Evolutionary conservation across 2,329 filamentous ascomycete genomes (phyloP).

Genomic region (Lecanoromycetidae sp.): DNA sequence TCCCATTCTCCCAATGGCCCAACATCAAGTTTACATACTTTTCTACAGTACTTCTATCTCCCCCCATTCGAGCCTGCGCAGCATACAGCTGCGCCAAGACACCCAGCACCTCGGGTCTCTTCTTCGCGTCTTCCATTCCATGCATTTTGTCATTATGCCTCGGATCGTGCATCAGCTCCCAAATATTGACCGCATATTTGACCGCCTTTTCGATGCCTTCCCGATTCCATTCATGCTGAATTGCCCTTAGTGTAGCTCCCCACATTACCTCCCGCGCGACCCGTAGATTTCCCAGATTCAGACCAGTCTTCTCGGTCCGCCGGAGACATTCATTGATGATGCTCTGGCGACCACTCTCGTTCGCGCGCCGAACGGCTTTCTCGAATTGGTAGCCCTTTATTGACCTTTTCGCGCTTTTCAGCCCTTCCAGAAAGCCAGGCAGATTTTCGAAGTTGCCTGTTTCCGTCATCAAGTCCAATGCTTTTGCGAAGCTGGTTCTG

Average conservation of each 20-base stretch:
- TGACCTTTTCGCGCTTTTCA: conserved; percentile 21
- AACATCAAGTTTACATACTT: conserved; percentile 30
- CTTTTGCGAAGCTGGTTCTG: conserved; percentile 20
- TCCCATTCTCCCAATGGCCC: conserved; percentile 20
- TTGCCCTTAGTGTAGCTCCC: conserved; percentile 26
- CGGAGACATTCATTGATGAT: conserved; percentile 25
- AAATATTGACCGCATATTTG: conserved; percentile 28
- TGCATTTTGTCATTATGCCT: conserved; percentile 26
- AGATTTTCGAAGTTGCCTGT: conserved; percentile 27
- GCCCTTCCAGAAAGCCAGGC: conserved; percentile 24
- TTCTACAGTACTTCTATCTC: conserved; percentile 25
- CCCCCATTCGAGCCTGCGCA: conserved; percentile 27
- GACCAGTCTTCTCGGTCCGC: conserved; percentile 24
- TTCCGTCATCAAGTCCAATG: conserved; percentile 23
- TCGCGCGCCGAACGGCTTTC: conserved; percentile 26
- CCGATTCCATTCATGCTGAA: conserved; percentile 26
- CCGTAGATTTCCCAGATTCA: conserved; percentile 23
- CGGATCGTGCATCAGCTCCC: conserved; percentile 30
- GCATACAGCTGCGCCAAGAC: conserved; percentile 32
- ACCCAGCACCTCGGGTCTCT: conserved; percentile 24
- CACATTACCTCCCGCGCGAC: conserved; percentile 27
- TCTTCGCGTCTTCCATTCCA: conserved; percentile 23
- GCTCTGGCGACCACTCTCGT: conserved; percentile 21
- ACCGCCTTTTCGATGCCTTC: conserved; percentile 28
- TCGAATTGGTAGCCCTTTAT: conserved; percentile 20